phyloP scores from a whole-genome alignment of 176 grass and related monocot genomes.

The Pharus latifolius region DNA sequence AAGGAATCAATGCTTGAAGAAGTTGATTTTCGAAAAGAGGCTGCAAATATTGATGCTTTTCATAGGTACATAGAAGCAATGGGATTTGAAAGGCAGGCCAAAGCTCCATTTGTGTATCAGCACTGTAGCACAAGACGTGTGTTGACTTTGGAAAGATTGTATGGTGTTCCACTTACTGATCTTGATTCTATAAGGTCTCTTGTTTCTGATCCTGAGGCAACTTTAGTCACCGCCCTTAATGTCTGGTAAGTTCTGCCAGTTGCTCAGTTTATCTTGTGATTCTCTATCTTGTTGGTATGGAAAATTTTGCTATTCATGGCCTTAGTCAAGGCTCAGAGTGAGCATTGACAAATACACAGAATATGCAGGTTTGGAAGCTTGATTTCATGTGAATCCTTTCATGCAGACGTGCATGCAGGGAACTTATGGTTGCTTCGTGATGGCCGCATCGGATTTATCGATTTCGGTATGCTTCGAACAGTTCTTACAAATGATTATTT shows the following conservation, averaged over 20 bases:
- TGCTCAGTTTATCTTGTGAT: neutral
- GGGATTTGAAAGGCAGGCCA: constrained; percentile 83
- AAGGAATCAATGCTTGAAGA: constrained; percentile 98
- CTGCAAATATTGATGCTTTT: constrained; percentile 79
- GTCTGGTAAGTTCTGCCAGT: constrained; percentile 52
- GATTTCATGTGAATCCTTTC: constrained; percentile 86
- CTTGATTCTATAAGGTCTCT: constrained; percentile 88
- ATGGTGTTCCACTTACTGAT: constrained; percentile 94
- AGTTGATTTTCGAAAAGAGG: constrained; percentile 95
- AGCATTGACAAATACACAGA: constrained; percentile 7
- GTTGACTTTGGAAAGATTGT: constrained; percentile 96
- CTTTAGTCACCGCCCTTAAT: constrained; percentile 89
- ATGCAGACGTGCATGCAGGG: constrained; percentile 95
- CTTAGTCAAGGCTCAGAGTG: neutral
- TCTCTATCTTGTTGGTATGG: neutral
- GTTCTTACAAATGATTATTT: neutral
- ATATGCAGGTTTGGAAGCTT: constrained; percentile 91
- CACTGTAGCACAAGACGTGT: constrained; percentile 77
- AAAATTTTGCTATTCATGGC: neutral
- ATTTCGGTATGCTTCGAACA: constrained; percentile 61
- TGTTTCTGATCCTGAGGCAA: constrained; percentile 85
- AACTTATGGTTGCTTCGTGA: constrained; percentile 95
- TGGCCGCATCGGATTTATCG: constrained; percentile 87
- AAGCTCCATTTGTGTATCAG: constrained; percentile 74
- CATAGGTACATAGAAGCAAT: constrained; percentile 71